Conservation (phyloP, 2,329 filamentous ascomycete species). For the Fusarium xyrophilum region DNA sequence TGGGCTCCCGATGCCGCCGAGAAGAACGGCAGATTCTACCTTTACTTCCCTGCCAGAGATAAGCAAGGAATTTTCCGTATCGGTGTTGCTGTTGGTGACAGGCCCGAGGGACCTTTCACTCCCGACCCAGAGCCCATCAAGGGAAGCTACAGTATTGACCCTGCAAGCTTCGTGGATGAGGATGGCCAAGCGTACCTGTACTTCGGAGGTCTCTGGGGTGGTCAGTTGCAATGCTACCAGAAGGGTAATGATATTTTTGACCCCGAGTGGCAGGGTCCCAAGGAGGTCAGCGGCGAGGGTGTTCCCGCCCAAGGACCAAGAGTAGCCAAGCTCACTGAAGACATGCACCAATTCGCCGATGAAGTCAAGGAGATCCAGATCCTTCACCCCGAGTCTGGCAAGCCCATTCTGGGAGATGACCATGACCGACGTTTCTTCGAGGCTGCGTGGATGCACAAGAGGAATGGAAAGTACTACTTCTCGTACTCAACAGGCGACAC, state of each 20-base stretch:
- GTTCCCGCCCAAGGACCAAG: slow-evolving; percentile 68
- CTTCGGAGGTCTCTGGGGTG: slow-evolving; percentile 82
- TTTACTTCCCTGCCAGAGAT: slow-evolving; percentile 80
- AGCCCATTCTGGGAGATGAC: slow-evolving; percentile 68
- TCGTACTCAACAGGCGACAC: slow-evolving; percentile 81
- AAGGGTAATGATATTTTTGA: slow-evolving; percentile 63
- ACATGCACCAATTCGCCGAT: slow-evolving; percentile 69
- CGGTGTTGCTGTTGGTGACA: slow-evolving; percentile 70
- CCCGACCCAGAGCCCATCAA: slow-evolving; percentile 69
- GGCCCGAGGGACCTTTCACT: slow-evolving; percentile 73
- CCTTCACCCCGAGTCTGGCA: slow-evolving; percentile 65
- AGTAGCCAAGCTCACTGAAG: slow-evolving; percentile 67
- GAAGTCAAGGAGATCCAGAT: slow-evolving; percentile 68
- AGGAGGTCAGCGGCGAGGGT: slow-evolving; percentile 65
- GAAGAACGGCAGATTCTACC: slow-evolving; percentile 73
- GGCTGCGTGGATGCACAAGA: slow-evolving; percentile 81
- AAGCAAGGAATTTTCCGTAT: slow-evolving; percentile 74
- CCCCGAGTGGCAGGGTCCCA: slow-evolving; percentile 57
- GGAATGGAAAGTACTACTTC: slow-evolving; percentile 73
- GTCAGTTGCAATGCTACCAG: slow-evolving; percentile 79
- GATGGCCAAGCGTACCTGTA: slow-evolving; percentile 58
- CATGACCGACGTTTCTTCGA: slow-evolving; percentile 81
- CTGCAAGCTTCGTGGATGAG: slow-evolving; percentile 74
- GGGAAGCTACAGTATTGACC: slow-evolving; percentile 79
- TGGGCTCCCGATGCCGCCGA: slow-evolving; percentile 80